Evolutionary conservation across 2,329 filamentous ascomycete species (phyloP), one percentile per base, ranked within the genome.

Genomic region (Fusarium odoratissimum): DNA sequence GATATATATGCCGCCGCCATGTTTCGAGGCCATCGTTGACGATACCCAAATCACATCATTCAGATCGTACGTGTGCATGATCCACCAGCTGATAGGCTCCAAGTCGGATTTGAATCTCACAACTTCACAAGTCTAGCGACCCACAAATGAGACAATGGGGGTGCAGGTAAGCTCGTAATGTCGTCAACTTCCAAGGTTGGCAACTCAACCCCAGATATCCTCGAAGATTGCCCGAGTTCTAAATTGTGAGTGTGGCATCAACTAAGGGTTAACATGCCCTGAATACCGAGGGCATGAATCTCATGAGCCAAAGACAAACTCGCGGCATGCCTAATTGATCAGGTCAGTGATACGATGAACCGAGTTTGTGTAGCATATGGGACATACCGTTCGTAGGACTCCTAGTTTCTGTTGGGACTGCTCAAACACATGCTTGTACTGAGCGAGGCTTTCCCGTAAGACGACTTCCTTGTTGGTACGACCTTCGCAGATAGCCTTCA

Each of bases 401-500:
- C 91, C 88, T 63, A 97, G 89, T 79, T 93, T 91, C 80, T 93
- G 90, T 76, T 91, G 89, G 3, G 94, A 95, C 78, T 95, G 93
- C 75, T 92, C 86, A 83, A 95, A 99, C 19, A 98, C 94, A 59
- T 91, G 90, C 56, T 92, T 91, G 81, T 98, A 99, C 84, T 96
- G 94, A 68, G 91, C 89, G 62, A 99, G 85, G 79, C 93, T 97
- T 81, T 97, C 92, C 60, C 91, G 87, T 45, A 99, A 88, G 51
- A 99, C 93, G 25, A 90, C 88, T 60, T 89, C 87, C 77, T 90
- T 92, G 38, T 91, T 93, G 72, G 91, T 92, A 57, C 89, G 91
- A 31, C 96, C 96, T 67, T 95, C 95, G 82, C 96, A 98, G 64
- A 99, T 98, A 64, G 93, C 94, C 80, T 95, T 96, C 95, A 99